Evolutionary conservation across 176 grass and related monocot species (phyloP).

Genomic region (Raddia guianensis): DNA sequence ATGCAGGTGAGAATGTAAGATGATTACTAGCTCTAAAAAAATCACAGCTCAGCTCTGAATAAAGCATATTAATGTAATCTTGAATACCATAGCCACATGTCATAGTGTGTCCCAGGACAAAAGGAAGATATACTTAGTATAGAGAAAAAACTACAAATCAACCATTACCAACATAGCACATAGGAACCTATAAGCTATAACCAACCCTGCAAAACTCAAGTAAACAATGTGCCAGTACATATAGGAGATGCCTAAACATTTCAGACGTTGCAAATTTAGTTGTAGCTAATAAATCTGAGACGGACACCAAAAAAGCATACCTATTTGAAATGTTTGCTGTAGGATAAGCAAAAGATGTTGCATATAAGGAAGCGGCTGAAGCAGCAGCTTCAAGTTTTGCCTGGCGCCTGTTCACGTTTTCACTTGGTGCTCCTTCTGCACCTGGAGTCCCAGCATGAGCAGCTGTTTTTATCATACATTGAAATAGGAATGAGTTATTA

Average conservation of each 20-base stretch:
- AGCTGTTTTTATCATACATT: slow-evolving; percentile 33
- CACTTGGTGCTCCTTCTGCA: slow-evolving; percentile 42
- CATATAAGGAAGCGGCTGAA: slow-evolving; percentile 77
- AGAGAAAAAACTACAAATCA: neutral
- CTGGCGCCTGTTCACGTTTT: slow-evolving; percentile 54
- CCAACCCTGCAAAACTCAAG: neutral
- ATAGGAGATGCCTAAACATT: neutral
- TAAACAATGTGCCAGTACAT: neutral
- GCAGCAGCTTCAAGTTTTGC: slow-evolving; percentile 69
- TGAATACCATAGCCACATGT: neutral
- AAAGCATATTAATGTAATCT: slow-evolving; percentile 14
- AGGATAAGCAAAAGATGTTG: slow-evolving; percentile 73
- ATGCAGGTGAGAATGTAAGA: neutral
- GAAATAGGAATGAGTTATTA: slow-evolving; percentile 16
- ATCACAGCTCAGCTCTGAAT: neutral
- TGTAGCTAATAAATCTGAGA: neutral
- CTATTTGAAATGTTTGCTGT: slow-evolving; percentile 43
- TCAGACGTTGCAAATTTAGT: neutral
- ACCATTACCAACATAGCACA: neutral
- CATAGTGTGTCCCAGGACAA: neutral
- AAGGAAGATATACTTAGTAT: neutral
- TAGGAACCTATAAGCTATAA: neutral
- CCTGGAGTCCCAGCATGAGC: slow-evolving; percentile 42
- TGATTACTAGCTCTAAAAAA: neutral
- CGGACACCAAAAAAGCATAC: slow-evolving; percentile 30